Percentiles rank a stretch among this genome's conserved stretches.
Conservation (phyloP, 1,139 yeast species). For the Pichia cactophila region DNA sequence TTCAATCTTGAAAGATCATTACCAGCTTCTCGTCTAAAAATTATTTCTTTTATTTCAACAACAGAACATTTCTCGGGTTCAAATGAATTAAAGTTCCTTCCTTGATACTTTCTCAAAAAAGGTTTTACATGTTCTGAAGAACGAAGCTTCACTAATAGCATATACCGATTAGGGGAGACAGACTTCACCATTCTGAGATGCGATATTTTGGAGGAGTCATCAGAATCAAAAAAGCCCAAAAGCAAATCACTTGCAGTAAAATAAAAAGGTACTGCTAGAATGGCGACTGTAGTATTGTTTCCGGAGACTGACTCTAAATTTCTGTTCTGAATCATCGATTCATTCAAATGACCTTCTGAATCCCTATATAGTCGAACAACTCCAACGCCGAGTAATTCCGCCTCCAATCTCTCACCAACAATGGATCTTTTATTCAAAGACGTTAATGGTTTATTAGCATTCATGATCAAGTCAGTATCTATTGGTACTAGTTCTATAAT, state of each 20-base stretch:
- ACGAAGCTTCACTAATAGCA: conserved; percentile 72
- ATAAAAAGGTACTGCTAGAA: conserved; percentile 81
- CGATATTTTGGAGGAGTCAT: conserved; percentile 47
- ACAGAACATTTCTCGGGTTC: conserved; percentile 86
- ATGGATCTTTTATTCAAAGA: background rate
- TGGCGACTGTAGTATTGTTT: conserved; percentile 64
- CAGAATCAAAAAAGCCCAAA: conserved; percentile 69
- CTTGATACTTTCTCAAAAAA: conserved; percentile 64
- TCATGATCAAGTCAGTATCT: conserved; percentile 16
- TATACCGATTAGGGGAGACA: conserved; percentile 59
- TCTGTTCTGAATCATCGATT: conserved; percentile 13
- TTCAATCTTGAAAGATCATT: conserved; percentile 21
- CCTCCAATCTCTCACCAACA: conserved; percentile 43
- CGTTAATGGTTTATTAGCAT: background rate
- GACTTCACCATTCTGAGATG: conserved; percentile 70
- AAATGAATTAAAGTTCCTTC: conserved; percentile 73
- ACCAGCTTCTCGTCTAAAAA: conserved; percentile 29
- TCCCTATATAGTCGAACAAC: conserved; percentile 62
- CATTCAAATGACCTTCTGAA: conserved; percentile 25
- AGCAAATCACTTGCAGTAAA: conserved; percentile 73
- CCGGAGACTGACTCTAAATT: conserved; percentile 29
- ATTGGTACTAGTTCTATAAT: conserved; percentile 27
- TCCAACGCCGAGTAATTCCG: conserved; percentile 63
- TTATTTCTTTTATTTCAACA: conserved; percentile 57
- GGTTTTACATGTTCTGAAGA: conserved; percentile 46